phyloP scores from a whole-genome alignment of 768 basidiomycete genomes.

The Lactarius sanguifluus region DNA sequence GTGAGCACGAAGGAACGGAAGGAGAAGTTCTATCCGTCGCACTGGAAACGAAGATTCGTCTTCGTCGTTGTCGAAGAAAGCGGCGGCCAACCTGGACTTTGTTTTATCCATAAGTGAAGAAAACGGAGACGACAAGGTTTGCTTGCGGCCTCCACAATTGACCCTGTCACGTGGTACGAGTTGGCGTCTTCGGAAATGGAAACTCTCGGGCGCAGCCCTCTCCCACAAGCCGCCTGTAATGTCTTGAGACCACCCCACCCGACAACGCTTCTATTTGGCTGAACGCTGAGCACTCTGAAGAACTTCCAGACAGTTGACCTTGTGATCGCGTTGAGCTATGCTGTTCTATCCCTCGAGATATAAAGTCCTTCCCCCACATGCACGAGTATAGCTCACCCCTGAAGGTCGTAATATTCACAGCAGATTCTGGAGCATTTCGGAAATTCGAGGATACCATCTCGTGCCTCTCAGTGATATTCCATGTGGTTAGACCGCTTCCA shows the following conservation, averaged over 20 bases:
- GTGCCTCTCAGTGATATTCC: background rate
- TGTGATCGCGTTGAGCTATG: background rate
- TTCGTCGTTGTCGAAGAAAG: constrained; percentile 84
- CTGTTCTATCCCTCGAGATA: background rate
- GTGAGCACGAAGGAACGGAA: constrained; percentile 56
- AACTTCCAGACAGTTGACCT: background rate
- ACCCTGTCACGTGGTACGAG: background rate
- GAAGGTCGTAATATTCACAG: background rate
- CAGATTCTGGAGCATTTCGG: background rate
- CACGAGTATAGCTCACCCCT: background rate
- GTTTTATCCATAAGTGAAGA: constrained; percentile 59
- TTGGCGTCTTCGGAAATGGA: too few relatives aligned
- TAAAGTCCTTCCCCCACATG: too few relatives aligned
- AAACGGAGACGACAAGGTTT: background rate
- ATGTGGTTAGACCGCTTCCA: background rate
- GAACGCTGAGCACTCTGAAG: background rate
- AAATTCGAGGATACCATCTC: background rate
- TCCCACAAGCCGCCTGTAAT: too few relatives aligned
- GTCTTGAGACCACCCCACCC: too few relatives aligned
- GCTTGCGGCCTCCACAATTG: background rate
- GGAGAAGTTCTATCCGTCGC: constrained; percentile 77
- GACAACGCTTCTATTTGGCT: too few relatives aligned
- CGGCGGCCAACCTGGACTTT: constrained; percentile 66
- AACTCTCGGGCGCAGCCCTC: too few relatives aligned
- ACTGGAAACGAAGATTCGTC: constrained; percentile 87